These are phyloP conservation scores for Colletotrichum sp. DNA, from an alignment of 2,329 filamentous ascomycete species.

Conservation along the genomic window DNA sequence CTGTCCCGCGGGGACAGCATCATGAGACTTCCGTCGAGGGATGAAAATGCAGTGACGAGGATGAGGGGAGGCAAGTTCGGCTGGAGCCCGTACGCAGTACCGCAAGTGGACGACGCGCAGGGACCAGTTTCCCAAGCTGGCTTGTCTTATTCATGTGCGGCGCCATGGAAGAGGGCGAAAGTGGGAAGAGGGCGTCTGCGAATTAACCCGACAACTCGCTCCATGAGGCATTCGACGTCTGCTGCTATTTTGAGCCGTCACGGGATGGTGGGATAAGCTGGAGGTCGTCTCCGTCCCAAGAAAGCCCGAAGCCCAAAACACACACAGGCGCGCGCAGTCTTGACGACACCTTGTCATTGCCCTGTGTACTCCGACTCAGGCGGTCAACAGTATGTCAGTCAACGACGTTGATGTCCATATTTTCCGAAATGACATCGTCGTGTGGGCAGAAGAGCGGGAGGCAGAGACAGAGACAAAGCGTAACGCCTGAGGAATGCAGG, in stretches of 20 bases:
- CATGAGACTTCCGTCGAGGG: constrained; percentile 12
- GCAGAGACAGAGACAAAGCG: background rate
- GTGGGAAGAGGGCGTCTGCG: background rate
- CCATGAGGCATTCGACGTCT: background rate
- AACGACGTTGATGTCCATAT: background rate
- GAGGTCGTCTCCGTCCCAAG: constrained; percentile 1
- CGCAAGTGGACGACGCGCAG: background rate
- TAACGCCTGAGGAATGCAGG: constrained; percentile 18
- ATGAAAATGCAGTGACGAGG: constrained; percentile 1
- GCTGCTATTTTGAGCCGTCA: constrained; percentile 16
- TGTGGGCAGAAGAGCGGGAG: background rate
- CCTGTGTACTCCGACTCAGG: background rate
- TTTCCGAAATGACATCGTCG: constrained; percentile 2
- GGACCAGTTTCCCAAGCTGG: background rate
- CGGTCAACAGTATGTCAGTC: background rate
- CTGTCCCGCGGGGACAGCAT: constrained; percentile 3
- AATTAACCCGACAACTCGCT: background rate
- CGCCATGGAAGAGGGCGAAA: background rate
- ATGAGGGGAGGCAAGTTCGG: constrained; percentile 1
- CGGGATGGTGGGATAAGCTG: background rate
- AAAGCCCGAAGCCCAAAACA: background rate
- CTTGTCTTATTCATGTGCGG: background rate
- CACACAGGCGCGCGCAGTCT: background rate
- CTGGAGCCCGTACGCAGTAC: background rate
- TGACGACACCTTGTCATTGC: background rate